Evolutionary conservation across 441 rosid genomes (phyloP).

Genomic region (Brassica balearica): DNA sequence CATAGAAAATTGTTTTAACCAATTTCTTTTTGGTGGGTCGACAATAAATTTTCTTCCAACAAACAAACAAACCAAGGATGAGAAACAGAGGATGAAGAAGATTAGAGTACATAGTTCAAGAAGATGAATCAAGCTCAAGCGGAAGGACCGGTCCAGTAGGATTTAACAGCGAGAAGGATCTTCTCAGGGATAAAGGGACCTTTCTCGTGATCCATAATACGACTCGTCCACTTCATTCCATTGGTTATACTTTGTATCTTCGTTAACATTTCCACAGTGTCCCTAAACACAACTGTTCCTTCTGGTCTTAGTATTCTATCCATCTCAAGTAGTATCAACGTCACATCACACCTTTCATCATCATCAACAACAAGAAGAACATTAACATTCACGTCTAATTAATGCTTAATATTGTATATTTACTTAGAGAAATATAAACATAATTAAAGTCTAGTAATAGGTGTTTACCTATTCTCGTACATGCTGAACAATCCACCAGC

Average conservation of each 20-base stretch:
- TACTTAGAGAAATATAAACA: background rate
- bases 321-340: slow-evolving; percentile 88
- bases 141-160: slow-evolving; percentile 79
- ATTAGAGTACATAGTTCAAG: background rate
- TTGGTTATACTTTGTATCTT: slow-evolving; percentile 76
- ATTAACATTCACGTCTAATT: background rate
- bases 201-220: slow-evolving; percentile 86
- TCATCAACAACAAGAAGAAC: slow-evolving; percentile 9
- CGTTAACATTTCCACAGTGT: slow-evolving; percentile 74
- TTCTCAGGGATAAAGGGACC: slow-evolving; percentile 97
- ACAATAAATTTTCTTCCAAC: background rate
- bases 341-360: slow-evolving; percentile 76
- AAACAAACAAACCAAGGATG: background rate
- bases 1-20: background rate
- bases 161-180: slow-evolving; percentile 82
- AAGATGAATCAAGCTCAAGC: slow-evolving; percentile 11
- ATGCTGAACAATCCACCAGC: slow-evolving; percentile 72
- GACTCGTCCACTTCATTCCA: slow-evolving; percentile 93
- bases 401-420: background rate
- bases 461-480: slow-evolving; percentile 73
- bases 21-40: background rate
- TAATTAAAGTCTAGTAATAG: slow-evolving; percentile 1
- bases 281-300: slow-evolving; percentile 91
- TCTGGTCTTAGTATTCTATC: slow-evolving; percentile 93
- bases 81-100: slow-evolving; percentile 2